phyloP scores from a whole-genome alignment of 352 stramenopile genomes.

The Poterioochromonas sp. region DNA sequence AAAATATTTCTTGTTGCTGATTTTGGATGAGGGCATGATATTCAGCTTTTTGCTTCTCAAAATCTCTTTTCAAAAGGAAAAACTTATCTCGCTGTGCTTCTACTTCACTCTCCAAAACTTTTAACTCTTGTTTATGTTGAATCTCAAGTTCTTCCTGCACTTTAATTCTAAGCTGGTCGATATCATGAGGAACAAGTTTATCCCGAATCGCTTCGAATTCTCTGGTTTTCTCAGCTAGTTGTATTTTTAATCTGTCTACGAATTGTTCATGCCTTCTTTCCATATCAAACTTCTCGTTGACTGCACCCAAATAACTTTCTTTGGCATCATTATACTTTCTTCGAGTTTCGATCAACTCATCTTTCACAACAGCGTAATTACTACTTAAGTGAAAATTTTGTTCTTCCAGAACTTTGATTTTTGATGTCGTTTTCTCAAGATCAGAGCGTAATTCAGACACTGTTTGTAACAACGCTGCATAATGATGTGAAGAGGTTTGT shows the following conservation, averaged over 20 bases:
- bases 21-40: background rate
- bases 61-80: background rate
- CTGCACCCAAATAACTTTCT: constrained; percentile 23
- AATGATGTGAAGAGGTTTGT: constrained; percentile 12
- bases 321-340: constrained; percentile 29
- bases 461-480: background rate
- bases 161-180: constrained; percentile 19
- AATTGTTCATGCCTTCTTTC: background rate
- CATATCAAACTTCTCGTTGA: background rate
- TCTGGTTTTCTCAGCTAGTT: background rate
- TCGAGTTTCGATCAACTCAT: background rate
- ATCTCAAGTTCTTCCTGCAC: constrained; percentile 22
- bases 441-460: constrained; percentile 13
- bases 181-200: constrained; percentile 19
- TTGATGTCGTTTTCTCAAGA: constrained; percentile 12
- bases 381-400: background rate
- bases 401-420: background rate
- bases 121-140: constrained; percentile 1
- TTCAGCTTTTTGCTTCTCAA: background rate
- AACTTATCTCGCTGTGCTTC: background rate
- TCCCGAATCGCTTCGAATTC: constrained; percentile 5
- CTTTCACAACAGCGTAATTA: background rate
- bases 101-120: background rate
- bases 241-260: background rate
- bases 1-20: background rate